A percentile compares a stretch with the other conserved stretches of the same genome.
Conservation (phyloP, 2,329 filamentous ascomycete genomes). For the Verticillium nonalfalfae region DNA sequence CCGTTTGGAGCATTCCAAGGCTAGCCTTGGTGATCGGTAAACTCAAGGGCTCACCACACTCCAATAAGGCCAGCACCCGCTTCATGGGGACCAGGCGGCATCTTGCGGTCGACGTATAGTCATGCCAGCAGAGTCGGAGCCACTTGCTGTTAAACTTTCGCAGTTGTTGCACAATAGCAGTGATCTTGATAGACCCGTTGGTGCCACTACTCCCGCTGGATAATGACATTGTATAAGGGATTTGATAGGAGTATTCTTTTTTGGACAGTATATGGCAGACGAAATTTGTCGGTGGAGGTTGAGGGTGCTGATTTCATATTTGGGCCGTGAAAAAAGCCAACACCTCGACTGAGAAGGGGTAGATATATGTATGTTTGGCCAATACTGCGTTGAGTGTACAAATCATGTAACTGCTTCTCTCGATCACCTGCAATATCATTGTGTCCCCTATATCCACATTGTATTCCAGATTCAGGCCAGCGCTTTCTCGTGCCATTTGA, state of each 20-base stretch:
- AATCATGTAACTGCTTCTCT: neutral
- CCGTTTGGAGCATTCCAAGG: constrained; percentile 63
- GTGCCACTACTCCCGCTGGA: neutral
- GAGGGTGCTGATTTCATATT: neutral
- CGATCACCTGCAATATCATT: neutral
- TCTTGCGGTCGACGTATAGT: neutral
- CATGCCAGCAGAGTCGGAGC: neutral
- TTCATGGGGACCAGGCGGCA: constrained; percentile 48
- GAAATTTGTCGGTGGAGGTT: neutral
- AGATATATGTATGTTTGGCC: neutral
- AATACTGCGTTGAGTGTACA: neutral
- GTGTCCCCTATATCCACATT: neutral
- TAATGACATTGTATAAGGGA: neutral
- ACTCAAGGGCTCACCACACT: constrained; percentile 31
- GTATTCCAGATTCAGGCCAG: neutral
- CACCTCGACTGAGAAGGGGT: neutral
- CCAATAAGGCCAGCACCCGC: constrained; percentile 40
- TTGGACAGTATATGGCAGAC: neutral
- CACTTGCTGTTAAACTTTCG: neutral
- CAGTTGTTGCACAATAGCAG: neutral
- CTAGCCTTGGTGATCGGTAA: constrained; percentile 59
- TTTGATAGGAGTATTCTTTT: neutral
- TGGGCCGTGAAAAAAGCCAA: neutral
- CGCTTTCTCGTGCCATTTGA: neutral
- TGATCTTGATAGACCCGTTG: neutral